Evolutionary conservation across 805 yeast genomes (phyloP).

Genomic region (Starmerella tilneyi): DNA sequence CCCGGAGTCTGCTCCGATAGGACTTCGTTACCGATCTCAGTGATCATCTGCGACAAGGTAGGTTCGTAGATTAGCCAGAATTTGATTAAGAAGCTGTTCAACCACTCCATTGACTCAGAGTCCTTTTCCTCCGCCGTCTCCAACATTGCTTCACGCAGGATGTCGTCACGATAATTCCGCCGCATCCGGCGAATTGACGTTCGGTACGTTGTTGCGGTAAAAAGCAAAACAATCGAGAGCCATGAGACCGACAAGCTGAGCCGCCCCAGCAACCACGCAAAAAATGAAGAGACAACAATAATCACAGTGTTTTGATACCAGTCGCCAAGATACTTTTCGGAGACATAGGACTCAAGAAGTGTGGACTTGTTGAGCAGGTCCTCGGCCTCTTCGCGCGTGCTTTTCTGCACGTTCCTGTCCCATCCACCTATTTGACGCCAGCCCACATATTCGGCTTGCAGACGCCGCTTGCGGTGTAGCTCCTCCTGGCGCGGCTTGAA

Average conservation of each 20-base stretch:
- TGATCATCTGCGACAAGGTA: conserved; percentile 69
- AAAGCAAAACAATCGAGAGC: conserved; percentile 57
- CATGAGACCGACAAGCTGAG: conserved; percentile 70
- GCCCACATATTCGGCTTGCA: conserved; percentile 65
- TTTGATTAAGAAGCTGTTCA: conserved; percentile 76
- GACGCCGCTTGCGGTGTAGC: conserved; percentile 34
- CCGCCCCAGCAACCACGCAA: conserved; percentile 73
- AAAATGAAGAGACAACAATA: conserved; percentile 52
- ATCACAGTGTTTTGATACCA: conserved; percentile 90
- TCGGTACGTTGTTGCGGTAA: conserved; percentile 63
- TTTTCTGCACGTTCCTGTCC: conserved; percentile 45
- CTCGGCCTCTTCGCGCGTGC: conserved; percentile 42
- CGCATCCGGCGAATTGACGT: conserved; percentile 75
- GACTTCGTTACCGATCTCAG: conserved; percentile 75
- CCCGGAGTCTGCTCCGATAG: conserved; percentile 76
- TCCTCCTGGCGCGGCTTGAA: conserved; percentile 27
- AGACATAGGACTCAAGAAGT: conserved; percentile 61
- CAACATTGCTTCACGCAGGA: conserved; percentile 77
- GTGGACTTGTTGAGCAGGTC: conserved; percentile 67
- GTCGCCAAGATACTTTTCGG: conserved; percentile 74
- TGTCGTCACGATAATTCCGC: conserved; percentile 58
- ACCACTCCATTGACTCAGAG: conserved; percentile 92
- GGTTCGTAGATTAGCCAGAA: conserved; percentile 93
- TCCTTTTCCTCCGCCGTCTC: conserved; percentile 67
- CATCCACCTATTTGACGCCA: conserved; percentile 93